Conservation (phyloP, 2,329 filamentous ascomycete species). For the Diaporthe ilicicola region DNA sequence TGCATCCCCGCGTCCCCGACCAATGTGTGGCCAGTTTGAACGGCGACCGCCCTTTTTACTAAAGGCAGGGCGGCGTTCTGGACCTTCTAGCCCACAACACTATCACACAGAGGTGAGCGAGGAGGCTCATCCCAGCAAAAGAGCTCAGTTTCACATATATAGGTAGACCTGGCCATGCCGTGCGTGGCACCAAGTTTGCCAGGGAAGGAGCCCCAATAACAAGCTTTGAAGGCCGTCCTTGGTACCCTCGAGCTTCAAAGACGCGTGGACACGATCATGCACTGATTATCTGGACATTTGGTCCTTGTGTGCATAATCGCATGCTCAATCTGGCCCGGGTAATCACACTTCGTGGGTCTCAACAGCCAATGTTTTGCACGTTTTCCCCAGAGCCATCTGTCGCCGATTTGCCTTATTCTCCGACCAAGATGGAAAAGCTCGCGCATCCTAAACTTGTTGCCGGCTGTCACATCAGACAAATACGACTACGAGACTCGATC, state of each 20-base stretch:
- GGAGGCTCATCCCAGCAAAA: no score
- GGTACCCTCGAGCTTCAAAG: not conserved
- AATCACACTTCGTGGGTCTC: not conserved
- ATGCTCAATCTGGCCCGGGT: not conserved
- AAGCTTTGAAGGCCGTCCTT: not conserved
- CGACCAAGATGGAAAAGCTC: not conserved
- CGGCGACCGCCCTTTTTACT: not conserved
- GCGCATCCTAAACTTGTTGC: not conserved
- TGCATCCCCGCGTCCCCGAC: no score
- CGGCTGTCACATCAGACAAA: not conserved
- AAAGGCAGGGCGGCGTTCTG: not conserved
- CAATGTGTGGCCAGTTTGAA: not conserved
- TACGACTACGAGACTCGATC: not conserved
- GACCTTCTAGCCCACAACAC: not conserved
- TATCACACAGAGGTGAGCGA: not conserved
- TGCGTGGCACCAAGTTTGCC: no score
- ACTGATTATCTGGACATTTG: no score
- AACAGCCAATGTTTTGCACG: no score
- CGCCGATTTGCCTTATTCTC: not conserved
- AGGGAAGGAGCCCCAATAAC: not conserved
- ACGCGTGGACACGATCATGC: not conserved
- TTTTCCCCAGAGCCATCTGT: not conserved
- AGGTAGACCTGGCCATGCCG: no score
- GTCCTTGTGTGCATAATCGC: no score
- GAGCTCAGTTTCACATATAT: no score